Conservation (phyloP, 2,329 filamentous ascomycete species). For the Cordyceps cicadae region DNA sequence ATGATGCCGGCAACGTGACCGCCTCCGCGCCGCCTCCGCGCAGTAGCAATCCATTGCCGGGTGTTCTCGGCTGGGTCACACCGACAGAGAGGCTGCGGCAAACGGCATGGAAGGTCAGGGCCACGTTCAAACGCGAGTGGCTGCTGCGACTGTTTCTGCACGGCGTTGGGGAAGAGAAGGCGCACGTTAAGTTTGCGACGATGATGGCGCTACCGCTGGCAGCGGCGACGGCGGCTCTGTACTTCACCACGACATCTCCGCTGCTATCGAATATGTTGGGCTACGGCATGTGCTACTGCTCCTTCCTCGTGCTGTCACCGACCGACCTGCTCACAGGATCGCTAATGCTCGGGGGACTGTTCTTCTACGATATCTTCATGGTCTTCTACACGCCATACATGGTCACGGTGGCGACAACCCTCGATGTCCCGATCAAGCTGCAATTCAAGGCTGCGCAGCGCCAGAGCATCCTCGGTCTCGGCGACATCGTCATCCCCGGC, state of each 20-base stretch:
- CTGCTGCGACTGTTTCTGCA: conserved; percentile 41
- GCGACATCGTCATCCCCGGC: conserved; percentile 89
- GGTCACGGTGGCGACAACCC: conserved; percentile 76
- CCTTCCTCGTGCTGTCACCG: conserved; percentile 76
- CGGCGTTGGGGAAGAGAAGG: conserved; percentile 37
- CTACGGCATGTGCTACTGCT: conserved; percentile 76
- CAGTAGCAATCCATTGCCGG: conserved; percentile 24
- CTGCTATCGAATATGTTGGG: conserved; percentile 77
- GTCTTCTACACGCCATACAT: conserved; percentile 83
- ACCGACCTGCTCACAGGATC: conserved; percentile 80
- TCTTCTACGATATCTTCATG: conserved; percentile 93
- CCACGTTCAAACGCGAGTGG: conserved; percentile 44
- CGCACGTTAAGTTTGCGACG: conserved; percentile 48
- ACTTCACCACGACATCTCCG: conserved; percentile 54
- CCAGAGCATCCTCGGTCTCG: conserved; percentile 75
- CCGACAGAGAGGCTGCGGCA: conserved; percentile 18
- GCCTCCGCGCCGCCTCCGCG: conserved; percentile 15
- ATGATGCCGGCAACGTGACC: conserved; percentile 24
- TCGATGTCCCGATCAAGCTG: conserved; percentile 91
- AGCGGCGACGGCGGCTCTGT: conserved; percentile 47
- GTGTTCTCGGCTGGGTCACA: conserved; percentile 26
- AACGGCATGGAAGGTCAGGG: conserved; percentile 41
- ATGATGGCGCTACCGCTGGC: conserved; percentile 48
- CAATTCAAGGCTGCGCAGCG: conserved; percentile 63
- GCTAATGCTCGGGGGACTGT: conserved; percentile 67